phyloP scores from a whole-genome alignment of 331 rosid species.

The Malus hybrid region DNA sequence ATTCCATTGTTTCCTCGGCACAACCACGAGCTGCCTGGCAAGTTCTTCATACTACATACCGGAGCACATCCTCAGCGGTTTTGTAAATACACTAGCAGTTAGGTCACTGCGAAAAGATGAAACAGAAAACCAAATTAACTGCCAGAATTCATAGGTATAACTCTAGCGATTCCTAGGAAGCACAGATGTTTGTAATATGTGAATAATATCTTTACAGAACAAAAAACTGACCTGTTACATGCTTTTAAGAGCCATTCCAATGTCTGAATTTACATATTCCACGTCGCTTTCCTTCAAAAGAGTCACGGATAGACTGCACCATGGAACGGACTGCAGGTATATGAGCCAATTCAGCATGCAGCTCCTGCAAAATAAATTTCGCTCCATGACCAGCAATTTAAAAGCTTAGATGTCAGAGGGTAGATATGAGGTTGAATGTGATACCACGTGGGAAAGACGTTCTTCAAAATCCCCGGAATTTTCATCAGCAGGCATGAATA shows the following conservation, averaged over 20 bases:
- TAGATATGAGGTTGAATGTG: neutral
- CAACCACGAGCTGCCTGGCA: conserved; percentile 2
- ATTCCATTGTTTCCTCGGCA: conserved; percentile 1
- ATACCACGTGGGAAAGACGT: conserved; percentile 78
- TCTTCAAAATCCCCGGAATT: conserved; percentile 54
- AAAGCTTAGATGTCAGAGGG: neutral
- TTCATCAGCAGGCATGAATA: conserved; percentile 61
- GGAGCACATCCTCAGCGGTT: neutral
- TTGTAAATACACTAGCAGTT: neutral
- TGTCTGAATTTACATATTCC: conserved; percentile 71
- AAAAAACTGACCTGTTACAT: conserved; percentile 5
- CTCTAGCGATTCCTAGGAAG: neutral
- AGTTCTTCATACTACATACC: neutral
- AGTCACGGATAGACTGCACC: conserved; percentile 57
- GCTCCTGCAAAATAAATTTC: conserved; percentile 55
- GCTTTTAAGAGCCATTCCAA: conserved; percentile 47
- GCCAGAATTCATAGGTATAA: neutral
- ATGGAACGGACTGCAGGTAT: conserved; percentile 45
- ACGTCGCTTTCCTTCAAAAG: conserved; percentile 48
- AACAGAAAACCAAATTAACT: neutral
- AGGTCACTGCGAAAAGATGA: neutral
- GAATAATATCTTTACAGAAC: neutral
- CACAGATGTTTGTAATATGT: too few species aligned
- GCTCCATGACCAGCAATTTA: neutral
- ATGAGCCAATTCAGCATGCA: conserved; percentile 35